Conservation (phyloP, 495 filamentous ascomycete genomes). For the Penicillium herquei region DNA sequence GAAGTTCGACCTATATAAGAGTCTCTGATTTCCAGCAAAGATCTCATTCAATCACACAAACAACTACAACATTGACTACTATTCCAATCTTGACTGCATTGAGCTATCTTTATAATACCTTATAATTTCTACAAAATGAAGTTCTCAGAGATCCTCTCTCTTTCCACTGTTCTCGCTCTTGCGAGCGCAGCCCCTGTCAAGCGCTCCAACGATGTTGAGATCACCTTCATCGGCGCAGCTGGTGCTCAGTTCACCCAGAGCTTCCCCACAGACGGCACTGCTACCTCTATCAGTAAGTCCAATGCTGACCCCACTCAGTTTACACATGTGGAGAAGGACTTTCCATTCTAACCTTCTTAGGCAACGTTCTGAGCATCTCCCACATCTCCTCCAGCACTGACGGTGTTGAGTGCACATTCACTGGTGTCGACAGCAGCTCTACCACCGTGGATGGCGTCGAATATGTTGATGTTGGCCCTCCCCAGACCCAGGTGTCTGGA, state of each 20-base stretch:
- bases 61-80: background rate
- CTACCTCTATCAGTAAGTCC: conserved; percentile 19
- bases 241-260: conserved; percentile 24
- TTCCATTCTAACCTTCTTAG: conserved; percentile 9
- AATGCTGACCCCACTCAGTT: too few species aligned
- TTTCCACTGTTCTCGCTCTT: conserved; percentile 12
- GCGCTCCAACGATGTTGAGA: conserved; percentile 10
- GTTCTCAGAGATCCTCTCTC: conserved; percentile 5
- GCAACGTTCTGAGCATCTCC: conserved; percentile 25
- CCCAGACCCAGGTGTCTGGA: conserved; percentile 37
- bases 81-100: background rate
- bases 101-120: too few species aligned
- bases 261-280: conserved; percentile 25
- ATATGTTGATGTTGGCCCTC: conserved; percentile 31
- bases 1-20: background rate
- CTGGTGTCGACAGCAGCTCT: conserved; percentile 24
- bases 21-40: background rate
- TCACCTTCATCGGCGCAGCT: conserved; percentile 28
- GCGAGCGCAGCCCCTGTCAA: conserved; percentile 10
- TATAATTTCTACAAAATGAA: conserved; percentile 9
- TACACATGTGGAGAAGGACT: too few species aligned
- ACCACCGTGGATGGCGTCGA: conserved; percentile 21
- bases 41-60: background rate
- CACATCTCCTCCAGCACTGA: conserved; percentile 21
- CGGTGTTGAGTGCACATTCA: conserved; percentile 17